A percentile compares a stretch with the other conserved stretches of the same genome.
Conservation (phyloP, 352 stramenopile genomes). For the Pythium rhizo-oryzae region DNA sequence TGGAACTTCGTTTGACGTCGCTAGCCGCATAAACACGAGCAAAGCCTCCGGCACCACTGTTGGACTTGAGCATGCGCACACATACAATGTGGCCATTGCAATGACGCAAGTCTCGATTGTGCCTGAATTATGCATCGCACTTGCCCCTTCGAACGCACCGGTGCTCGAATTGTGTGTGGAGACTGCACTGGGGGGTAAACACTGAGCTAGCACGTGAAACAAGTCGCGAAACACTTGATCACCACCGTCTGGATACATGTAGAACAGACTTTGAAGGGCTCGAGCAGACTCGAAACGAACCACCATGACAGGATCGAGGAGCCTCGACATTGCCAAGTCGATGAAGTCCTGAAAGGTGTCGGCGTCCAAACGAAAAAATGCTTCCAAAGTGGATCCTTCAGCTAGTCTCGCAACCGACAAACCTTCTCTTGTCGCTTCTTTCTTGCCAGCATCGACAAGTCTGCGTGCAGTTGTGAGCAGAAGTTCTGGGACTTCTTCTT, state of each 20-base stretch:
- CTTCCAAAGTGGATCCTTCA: slow-evolving; percentile 61
- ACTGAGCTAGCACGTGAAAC: slow-evolving; percentile 36
- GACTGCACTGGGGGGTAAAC: slow-evolving; percentile 18
- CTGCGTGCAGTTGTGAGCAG: slow-evolving; percentile 48
- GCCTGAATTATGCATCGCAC: neutral
- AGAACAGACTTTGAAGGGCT: slow-evolving; percentile 69
- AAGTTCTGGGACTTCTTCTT: slow-evolving; percentile 51
- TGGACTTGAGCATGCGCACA: slow-evolving; percentile 67
- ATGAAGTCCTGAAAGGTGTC: slow-evolving; percentile 62
- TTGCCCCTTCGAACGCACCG: neutral
- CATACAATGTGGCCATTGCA: slow-evolving; percentile 59
- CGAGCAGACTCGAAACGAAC: slow-evolving; percentile 56
- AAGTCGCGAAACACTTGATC: slow-evolving; percentile 60
- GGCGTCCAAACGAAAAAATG: slow-evolving; percentile 66
- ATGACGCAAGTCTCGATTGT: slow-evolving; percentile 37
- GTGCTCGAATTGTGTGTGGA: neutral
- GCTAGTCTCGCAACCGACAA: slow-evolving; percentile 37
- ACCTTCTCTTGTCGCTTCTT: slow-evolving; percentile 22
- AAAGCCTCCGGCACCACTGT: slow-evolving; percentile 60
- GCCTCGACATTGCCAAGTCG: slow-evolving; percentile 41
- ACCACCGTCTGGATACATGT: slow-evolving; percentile 81
- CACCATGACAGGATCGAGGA: slow-evolving; percentile 56
- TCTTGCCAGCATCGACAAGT: slow-evolving; percentile 34
- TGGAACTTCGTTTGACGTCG: slow-evolving; percentile 31
- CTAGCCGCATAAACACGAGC: slow-evolving; percentile 50